Evolutionary conservation across 2,329 filamentous ascomycete genomes (phyloP).

Genomic region (Nemania serpens): DNA sequence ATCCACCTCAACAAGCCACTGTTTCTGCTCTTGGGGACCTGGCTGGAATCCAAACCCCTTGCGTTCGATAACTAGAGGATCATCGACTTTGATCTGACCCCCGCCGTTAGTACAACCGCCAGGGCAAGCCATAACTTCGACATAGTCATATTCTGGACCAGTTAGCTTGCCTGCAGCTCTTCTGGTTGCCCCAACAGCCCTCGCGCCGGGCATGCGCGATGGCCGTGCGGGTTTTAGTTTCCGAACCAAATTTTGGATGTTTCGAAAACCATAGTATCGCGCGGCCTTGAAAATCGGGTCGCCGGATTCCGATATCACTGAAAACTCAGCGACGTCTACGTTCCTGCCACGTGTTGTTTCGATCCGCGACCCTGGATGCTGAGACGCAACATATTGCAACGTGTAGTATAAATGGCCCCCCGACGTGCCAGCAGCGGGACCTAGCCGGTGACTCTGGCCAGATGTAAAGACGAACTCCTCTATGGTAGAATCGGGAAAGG

Average conservation of each 20-base stretch:
- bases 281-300: constrained; percentile 76
- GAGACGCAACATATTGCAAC: constrained; percentile 72
- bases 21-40: constrained; percentile 79
- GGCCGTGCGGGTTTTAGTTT: constrained; percentile 79
- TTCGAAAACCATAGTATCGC: constrained; percentile 95
- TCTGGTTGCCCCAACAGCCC: constrained; percentile 60
- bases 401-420: constrained; percentile 90
- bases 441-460: constrained; percentile 47
- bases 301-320: constrained; percentile 61
- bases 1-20: constrained; percentile 80
- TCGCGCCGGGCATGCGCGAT: constrained; percentile 80
- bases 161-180: constrained; percentile 55
- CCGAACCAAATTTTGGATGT: constrained; percentile 97
- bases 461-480: constrained; percentile 75
- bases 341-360: constrained; percentile 79
- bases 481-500: constrained; percentile 75
- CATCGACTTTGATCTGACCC: constrained; percentile 90
- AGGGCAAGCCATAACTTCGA: constrained; percentile 98
- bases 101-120: constrained; percentile 99
- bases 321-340: constrained; percentile 86
- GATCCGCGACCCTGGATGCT: constrained; percentile 73
- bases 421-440: constrained; percentile 72
- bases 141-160: constrained; percentile 78
- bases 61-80: constrained; percentile 64
- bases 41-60: constrained; percentile 58